Evolutionary conservation across 2,329 filamentous ascomycete genomes (phyloP).

Genomic region (Sporothrix brasiliensis): DNA sequence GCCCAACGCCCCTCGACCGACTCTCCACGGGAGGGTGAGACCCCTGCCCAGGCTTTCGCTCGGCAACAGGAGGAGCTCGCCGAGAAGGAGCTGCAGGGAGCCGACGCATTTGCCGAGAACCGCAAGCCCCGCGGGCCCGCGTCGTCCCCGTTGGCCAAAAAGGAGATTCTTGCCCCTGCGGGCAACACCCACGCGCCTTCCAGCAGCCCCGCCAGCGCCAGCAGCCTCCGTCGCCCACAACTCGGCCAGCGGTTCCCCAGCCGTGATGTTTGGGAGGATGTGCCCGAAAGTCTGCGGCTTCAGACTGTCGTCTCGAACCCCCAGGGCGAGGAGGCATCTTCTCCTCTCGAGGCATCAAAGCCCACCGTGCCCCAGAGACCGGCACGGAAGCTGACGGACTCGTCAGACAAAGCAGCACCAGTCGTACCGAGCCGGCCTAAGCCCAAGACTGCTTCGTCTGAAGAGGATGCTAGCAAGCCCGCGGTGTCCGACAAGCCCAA

Average conservation of each 20-base stretch:
- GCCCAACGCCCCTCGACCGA: slow-evolving; percentile 39
- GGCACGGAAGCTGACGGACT: slow-evolving; percentile 47
- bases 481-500: slow-evolving; percentile 30
- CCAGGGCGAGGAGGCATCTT: slow-evolving; percentile 54
- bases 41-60: slow-evolving; percentile 66
- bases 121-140: slow-evolving; percentile 54
- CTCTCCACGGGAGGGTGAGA: slow-evolving; percentile 52
- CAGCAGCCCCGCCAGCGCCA: slow-evolving; percentile 32
- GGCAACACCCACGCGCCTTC: background rate
- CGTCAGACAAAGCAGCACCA: slow-evolving; percentile 46
- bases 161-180: slow-evolving; percentile 44
- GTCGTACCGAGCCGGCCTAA: slow-evolving; percentile 58
- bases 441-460: slow-evolving; percentile 47
- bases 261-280: slow-evolving; percentile 92
- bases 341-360: slow-evolving; percentile 52
- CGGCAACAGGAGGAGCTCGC: slow-evolving; percentile 67
- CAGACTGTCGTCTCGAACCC: slow-evolving; percentile 70
- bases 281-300: slow-evolving; percentile 77
- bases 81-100: slow-evolving; percentile 48
- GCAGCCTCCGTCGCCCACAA: slow-evolving; percentile 51
- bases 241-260: slow-evolving; percentile 78
- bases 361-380: slow-evolving; percentile 65
- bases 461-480: slow-evolving; percentile 41
- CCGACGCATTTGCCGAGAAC: slow-evolving; percentile 34
- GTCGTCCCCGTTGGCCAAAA: slow-evolving; percentile 49